Evolutionary conservation across 2,329 filamentous ascomycete species (phyloP).

Genomic region (Blumeria graminis): DNA sequence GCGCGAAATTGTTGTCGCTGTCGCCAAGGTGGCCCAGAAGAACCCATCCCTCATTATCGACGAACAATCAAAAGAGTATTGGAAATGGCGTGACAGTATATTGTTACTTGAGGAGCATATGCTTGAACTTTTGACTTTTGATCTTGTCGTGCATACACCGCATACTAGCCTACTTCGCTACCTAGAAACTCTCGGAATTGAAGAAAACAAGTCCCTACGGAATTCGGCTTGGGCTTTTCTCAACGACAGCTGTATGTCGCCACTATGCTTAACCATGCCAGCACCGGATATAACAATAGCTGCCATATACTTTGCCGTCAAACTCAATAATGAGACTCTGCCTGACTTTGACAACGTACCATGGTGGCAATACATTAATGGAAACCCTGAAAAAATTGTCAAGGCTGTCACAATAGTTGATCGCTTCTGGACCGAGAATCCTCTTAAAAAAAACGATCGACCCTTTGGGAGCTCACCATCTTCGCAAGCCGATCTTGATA

Average conservation of each 20-base stretch:
- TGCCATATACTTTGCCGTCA: conserved; percentile 67
- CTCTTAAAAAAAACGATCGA: conserved; percentile 20
- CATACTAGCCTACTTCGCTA: conserved; percentile 68
- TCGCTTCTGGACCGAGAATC: conserved; percentile 41
- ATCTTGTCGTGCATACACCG: conserved; percentile 72
- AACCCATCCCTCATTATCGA: conserved; percentile 75
- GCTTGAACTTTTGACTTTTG: conserved; percentile 79
- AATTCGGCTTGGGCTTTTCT: conserved; percentile 86
- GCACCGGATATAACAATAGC: conserved; percentile 63
- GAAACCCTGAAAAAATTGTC: conserved; percentile 43
- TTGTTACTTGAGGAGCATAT: conserved; percentile 80
- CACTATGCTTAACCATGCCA: conserved; percentile 58
- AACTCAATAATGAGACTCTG: conserved; percentile 48
- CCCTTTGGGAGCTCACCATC: conserved; percentile 10
- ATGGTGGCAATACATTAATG: conserved; percentile 69
- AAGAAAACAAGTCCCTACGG: conserved; percentile 58
- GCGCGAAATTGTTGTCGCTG: conserved; percentile 78
- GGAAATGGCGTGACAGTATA: conserved; percentile 91
- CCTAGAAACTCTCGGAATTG: conserved; percentile 45
- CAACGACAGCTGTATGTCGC: conserved; percentile 70
- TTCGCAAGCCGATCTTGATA: conserved; percentile 11
- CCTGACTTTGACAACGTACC: conserved; percentile 46
- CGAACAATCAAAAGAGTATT: conserved; percentile 94
- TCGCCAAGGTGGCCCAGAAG: conserved; percentile 86
- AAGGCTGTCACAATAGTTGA: conserved; percentile 56